Conservation (phyloP, 2,329 filamentous ascomycete genomes). For the Fusarium euwallaceae region DNA sequence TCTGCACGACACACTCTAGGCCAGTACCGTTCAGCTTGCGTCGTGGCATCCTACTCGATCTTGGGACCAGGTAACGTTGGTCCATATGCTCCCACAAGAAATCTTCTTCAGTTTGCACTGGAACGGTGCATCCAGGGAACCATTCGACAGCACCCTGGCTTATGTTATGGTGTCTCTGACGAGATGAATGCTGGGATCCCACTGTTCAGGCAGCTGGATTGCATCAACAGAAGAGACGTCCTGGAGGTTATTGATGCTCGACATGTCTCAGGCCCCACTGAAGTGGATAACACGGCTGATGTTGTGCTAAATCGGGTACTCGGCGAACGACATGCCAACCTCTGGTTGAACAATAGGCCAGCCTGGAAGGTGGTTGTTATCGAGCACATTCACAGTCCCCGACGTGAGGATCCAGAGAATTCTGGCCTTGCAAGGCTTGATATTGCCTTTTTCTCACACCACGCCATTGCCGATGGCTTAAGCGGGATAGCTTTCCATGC, state of each 20-base stretch:
- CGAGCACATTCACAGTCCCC: not conserved
- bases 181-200: not conserved
- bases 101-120: not conserved
- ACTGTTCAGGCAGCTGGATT: not conserved
- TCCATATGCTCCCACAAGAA: too few species aligned
- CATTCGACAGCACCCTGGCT: not conserved
- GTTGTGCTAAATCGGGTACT: not conserved
- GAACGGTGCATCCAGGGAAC: slow-evolving; percentile 13
- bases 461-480: slow-evolving; percentile 28
- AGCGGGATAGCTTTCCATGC: slow-evolving; percentile 22
- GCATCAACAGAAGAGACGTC: slow-evolving; percentile 5
- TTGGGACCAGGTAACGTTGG: not conserved
- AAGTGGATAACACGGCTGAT: not conserved
- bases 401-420: accelerated
- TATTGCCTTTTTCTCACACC: slow-evolving; percentile 21
- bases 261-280: not conserved
- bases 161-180: slow-evolving; percentile 1
- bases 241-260: not conserved
- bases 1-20: slow-evolving; percentile 12
- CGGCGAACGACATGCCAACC: not conserved
- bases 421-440: not conserved
- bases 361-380: slow-evolving; percentile 23
- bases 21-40: slow-evolving; percentile 24
- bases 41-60: slow-evolving; percentile 11
- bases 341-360: slow-evolving; percentile 12